phyloP scores from a whole-genome alignment of 345 rosid genomes.

The Corchorus capsularis region DNA sequence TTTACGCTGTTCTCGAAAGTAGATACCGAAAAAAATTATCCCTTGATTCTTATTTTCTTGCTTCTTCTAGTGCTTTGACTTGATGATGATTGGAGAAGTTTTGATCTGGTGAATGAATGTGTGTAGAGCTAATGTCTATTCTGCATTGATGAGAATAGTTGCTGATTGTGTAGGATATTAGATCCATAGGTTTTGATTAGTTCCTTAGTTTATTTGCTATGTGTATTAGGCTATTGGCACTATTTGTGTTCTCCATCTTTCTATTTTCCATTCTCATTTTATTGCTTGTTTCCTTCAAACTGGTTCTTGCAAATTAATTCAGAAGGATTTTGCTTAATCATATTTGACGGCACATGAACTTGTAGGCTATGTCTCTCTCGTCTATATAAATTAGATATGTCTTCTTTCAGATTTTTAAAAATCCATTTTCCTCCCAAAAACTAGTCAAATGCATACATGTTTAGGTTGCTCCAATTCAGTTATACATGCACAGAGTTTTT shows the following conservation, averaged over 20 bases:
- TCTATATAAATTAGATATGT: too few relatives aligned
- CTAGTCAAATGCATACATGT: not conserved
- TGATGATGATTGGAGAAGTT: conserved; percentile 3
- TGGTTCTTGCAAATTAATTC: not conserved
- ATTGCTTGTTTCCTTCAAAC: not conserved
- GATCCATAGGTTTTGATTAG: conserved; percentile 5
- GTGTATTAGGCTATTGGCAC: not conserved
- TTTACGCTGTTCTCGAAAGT: too few relatives aligned
- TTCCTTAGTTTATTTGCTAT: not conserved
- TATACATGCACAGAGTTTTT: not conserved
- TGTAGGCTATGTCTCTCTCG: not conserved
- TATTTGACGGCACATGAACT: not conserved
- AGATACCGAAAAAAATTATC: too few relatives aligned
- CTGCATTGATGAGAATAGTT: not conserved
- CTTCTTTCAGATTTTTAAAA: not conserved
- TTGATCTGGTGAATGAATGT: conserved; percentile 6
- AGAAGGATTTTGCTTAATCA: not conserved
- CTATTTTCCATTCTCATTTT: not conserved
- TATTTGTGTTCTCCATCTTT: not conserved
- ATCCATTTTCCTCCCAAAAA: conserved; percentile 10
- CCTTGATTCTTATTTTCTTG: not conserved
- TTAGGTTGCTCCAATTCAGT: conserved; percentile 1
- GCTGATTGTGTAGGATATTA: not conserved
- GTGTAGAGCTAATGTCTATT: not conserved
- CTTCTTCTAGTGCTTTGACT: not conserved